Base-by-base conservation (phyloP, 2,329 filamentous ascomycete species). In the Lachnum nothofagi region DNA sequence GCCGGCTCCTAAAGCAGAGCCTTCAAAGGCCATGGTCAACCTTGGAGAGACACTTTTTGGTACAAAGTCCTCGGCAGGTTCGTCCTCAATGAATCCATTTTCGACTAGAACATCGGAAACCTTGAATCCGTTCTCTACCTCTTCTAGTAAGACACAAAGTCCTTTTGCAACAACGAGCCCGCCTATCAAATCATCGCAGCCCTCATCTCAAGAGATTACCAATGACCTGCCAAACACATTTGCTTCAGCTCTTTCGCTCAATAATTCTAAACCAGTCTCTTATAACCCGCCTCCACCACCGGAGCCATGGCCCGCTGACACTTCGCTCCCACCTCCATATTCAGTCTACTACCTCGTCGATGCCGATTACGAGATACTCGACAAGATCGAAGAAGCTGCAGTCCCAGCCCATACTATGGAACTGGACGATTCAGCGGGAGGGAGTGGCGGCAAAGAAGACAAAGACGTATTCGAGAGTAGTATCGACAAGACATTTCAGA, bases 331-430 rank as follows among this genome's bases (percentile, higher is more conserved):
- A 0, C 53, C 73, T 1, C 74, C 89, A 0, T 97, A 91, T 68
- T 85, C 88, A 0, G 71, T 78, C 24, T 86, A 85, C 63, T 88
- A 89, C 71, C 81, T 91, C 38, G 76, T 85, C 43, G 93, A 97
- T 59, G 91, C 91, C 44, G 91, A 95, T 63, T 95, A 88, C 69
- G 93, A 98, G 68, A 87, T 86, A 3, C 78, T 97, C 22, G 88
- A 88, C 53, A 66, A 68, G 16, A 63, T 82, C 57, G 57, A 73
- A 64, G 2, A 76, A 78, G 0, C 68, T 69, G 24, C 76, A 77
- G 37, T 75, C 76, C 29, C 74, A 72, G 42, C 63, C 51, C 65
- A 70, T 31, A 71, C 71, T 12, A 72, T 78, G 48, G 69, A 74
- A 12, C 69, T 72, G 8, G 73, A 79, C 61, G 75, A 78, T 40